Evolutionary conservation across 768 basidiomycete genomes (phyloP), one percentile per base, ranked within the genome.

Genomic region (Serendipita sp.): DNA sequence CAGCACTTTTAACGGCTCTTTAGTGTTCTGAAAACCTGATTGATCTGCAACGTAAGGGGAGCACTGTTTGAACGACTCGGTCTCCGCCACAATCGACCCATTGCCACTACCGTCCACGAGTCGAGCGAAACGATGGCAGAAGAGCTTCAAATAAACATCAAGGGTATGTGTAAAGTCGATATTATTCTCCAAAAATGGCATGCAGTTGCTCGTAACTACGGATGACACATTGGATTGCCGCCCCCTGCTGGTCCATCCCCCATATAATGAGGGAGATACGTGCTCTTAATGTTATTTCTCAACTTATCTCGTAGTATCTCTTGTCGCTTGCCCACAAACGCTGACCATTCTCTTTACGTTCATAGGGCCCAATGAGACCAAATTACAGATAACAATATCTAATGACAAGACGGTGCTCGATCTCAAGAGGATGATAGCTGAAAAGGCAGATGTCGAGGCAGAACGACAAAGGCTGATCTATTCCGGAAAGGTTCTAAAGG

Each of bases 401-500:
- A 80, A 84, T 2, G 84, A 86, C 73, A 91, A 94, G 78, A 88
- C 87, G 0, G 93, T 98, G 30, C 75, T 79, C 56, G 91, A 98
- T 68, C 85, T 99, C 72, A 99, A 99, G 79, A 81, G 85, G 66
- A 85, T 85, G 36, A 90, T 99, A 75, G 88, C 92, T 5, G 84
- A 78, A 34, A 84, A 90, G 76, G 86, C 88, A 1, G 85, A 92
- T 70, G 90, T 95, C 30, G 83, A 85, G 68, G 89, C 90, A 13
- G 91, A 90, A 62, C 77, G 89, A 63, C 94, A 96, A 73, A 77
- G 95, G 41, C 77, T 98, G 67, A 98, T 98, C 69, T 98, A 94
- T 74, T 89, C 89, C 41, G 95, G 93, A 82, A 81, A 85, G 68
- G 87, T 90, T 15, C 73, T 89, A 69, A 90, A 89, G 78, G 86